A percentile compares a stretch with the other conserved stretches of the same genome.
Evolutionary conservation across 768 basidiomycete genomes (phyloP).

Genomic region (Mycena belliarum): DNA sequence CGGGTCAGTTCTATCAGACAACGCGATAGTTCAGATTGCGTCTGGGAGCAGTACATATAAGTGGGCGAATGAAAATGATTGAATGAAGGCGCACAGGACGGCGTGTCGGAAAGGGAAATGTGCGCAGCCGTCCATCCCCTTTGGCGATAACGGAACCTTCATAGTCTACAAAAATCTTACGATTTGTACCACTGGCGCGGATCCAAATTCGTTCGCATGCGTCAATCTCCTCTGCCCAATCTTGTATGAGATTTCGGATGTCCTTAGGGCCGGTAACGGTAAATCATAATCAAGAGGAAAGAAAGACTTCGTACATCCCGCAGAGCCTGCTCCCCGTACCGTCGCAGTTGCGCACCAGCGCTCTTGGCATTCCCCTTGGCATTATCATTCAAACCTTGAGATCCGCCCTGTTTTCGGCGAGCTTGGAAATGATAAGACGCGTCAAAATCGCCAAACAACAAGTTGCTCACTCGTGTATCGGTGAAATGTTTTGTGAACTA

Average conservation of each 20-base stretch:
- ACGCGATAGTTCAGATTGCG: constrained; percentile 84
- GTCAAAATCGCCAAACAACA: background rate
- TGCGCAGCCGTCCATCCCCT: constrained; percentile 80
- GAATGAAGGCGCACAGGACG: constrained; percentile 69
- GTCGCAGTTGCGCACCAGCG: constrained; percentile 89
- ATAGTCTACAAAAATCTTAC: constrained; percentile 88
- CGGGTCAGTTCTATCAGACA: constrained; percentile 85
- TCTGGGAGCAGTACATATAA: constrained; percentile 49
- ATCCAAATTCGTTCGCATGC: constrained; percentile 92
- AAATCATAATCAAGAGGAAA: background rate
- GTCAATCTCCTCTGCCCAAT: constrained; percentile 87
- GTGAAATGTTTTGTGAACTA: constrained; percentile 95
- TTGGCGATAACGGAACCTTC: constrained; percentile 77
- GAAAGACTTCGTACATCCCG: constrained; percentile 63
- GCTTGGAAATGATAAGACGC: constrained; percentile 50
- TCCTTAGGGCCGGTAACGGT: constrained; percentile 57
- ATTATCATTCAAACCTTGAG: constrained; percentile 89
- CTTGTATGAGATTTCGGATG: constrained; percentile 77
- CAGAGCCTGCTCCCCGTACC: constrained; percentile 93
- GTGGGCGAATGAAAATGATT: background rate
- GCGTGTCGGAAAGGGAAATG: constrained; percentile 95
- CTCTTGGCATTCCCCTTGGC: constrained; percentile 91
- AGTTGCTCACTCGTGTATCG: constrained; percentile 88
- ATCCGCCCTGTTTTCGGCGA: constrained; percentile 95
- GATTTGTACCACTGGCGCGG: constrained; percentile 84